Percentiles rank a stretch among this genome's conserved stretches.
These are phyloP conservation scores for Ormosia semicastrata DNA, from an alignment of 306 rosid species.

Conservation along the genomic window DNA sequence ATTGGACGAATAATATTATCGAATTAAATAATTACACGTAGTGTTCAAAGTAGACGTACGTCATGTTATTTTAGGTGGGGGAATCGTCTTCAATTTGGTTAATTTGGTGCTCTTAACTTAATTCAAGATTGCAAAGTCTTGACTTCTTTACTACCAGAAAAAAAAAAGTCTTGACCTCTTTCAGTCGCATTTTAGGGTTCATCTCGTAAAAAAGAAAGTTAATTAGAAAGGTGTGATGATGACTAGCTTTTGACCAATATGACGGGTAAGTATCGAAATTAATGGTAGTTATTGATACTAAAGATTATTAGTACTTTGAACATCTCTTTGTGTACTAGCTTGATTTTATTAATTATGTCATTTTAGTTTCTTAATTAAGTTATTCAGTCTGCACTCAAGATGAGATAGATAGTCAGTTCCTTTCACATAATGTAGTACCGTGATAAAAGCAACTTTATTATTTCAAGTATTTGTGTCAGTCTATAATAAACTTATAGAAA, in stretches of 20 bases:
- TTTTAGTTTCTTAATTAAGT: neutral
- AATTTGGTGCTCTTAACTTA: neutral
- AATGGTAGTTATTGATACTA: neutral
- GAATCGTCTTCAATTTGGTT: neutral
- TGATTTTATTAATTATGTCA: neutral
- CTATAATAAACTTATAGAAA: neutral
- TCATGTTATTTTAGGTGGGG: slow-evolving; percentile 3
- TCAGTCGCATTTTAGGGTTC: neutral
- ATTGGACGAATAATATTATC: too few relatives aligned
- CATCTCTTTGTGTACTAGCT: neutral
- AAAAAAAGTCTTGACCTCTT: neutral
- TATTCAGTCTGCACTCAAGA: neutral
- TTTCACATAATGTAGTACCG: neutral
- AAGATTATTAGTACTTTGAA: neutral
- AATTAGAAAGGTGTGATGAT: neutral
- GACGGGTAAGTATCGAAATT: neutral
- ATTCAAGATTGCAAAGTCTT: neutral
- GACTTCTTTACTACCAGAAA: neutral
- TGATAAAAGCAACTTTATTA: neutral
- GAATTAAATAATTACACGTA: neutral
- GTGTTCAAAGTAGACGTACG: neutral
- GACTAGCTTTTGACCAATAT: neutral
- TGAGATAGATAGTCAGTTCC: neutral
- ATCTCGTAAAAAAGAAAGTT: neutral
- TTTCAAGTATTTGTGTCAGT: neutral